Evolutionary conservation across 345 rosid genomes (phyloP).

Genomic region (Atalantia buxifolia): DNA sequence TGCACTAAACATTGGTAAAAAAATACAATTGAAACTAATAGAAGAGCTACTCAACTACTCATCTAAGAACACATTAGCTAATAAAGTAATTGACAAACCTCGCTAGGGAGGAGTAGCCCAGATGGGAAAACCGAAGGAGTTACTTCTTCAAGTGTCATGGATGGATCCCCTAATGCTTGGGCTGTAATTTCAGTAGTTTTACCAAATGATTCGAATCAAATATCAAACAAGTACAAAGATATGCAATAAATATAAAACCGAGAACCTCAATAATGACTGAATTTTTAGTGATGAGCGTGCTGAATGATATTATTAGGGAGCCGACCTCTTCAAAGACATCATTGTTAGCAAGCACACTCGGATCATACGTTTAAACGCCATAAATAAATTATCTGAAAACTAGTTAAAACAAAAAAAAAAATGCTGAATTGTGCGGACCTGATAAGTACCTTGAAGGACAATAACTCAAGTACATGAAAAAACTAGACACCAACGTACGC

Average conservation of each 20-base stretch:
- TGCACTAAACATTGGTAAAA: not conserved
- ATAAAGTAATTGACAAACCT: slow-evolving; percentile 40
- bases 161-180: slow-evolving; percentile 79
- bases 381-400: slow-evolving; percentile 4
- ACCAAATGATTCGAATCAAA: slow-evolving; percentile 4
- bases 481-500: slow-evolving; percentile 53
- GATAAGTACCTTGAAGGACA: slow-evolving; percentile 90
- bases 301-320: too few species aligned
- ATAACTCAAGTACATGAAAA: slow-evolving; percentile 48
- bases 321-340: not conserved
- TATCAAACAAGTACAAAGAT: not conserved
- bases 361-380: not conserved
- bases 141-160: slow-evolving; percentile 74
- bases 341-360: not conserved
- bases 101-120: slow-evolving; percentile 79
- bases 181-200: slow-evolving; percentile 37
- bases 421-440: slow-evolving; percentile 74
- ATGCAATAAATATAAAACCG: not conserved
- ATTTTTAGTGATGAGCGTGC: not conserved
- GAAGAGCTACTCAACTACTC: not conserved
- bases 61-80: not conserved
- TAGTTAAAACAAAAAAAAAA: slow-evolving; percentile 11
- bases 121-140: slow-evolving; percentile 77
- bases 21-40: not conserved
- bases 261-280: too few species aligned